Evolutionary conservation across 805 yeast genomes (phyloP), one percentile per base, ranked within the genome.

Genomic region (Pichia thaimueangensis): DNA sequence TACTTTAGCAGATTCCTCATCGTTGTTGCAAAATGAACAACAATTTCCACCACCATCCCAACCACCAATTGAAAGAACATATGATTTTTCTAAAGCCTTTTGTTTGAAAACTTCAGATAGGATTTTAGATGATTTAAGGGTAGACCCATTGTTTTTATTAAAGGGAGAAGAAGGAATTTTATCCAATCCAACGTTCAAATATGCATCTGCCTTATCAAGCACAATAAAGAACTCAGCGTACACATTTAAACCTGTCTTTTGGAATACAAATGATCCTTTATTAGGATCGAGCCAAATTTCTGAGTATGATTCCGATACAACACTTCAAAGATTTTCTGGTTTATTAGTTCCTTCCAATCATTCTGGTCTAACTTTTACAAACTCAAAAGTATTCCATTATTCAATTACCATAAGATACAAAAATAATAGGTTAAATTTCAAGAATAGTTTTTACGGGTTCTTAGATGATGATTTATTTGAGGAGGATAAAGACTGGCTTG

Each of bases 21-120:
- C n/a, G n/a, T n/a, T n/a, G n/a, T n/a, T n/a, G n/a, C n/a, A n/a
- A n/a, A n/a, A n/a, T n/a, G n/a, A n/a, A n/a, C 19, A 30, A 11
- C 2, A 10, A 7, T 4, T 16, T 8, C 34, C 21, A 16, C 9
- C 13, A 35, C 16, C 27, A 5, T 10, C 15, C 8, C 16, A 21
- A 8, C 29, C 25, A 20, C 56, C 59, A 4, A 30, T 36, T 15
- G 27, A 47, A 19, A 31, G 16, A 15, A 19, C 8, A 10, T 59
- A 59, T 42, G 51, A 55, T 31, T 60, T 60, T 23, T 27, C 35
- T 3, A 43, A 45, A 7, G 49, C 57, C n/a, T 42, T 37, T 16
- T 48, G 56, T 29, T 76, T 76, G 61, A 84, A 83, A 52, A 82
- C 91, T 0, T 60, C 80, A 6, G 83, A 83, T 52, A 65, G 91